Evolutionary conservation across 441 rosid genomes (phyloP).

Genomic region (Raphanus hybrid): DNA sequence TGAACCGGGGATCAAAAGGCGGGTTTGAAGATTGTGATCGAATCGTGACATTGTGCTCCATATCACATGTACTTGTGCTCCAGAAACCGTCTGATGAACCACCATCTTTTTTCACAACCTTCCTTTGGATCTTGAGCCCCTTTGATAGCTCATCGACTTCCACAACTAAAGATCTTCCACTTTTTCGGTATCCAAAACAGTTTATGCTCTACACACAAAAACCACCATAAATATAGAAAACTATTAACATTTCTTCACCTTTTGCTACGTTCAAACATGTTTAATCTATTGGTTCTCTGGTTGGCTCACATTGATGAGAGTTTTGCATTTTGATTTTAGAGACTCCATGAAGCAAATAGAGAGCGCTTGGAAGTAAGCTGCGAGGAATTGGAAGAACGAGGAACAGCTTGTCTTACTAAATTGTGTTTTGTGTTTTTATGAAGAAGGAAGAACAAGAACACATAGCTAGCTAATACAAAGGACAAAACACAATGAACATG

Average conservation of each 20-base stretch:
- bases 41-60: constrained; percentile 45
- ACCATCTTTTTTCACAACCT: constrained; percentile 47
- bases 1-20: constrained; percentile 12
- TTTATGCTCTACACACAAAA: constrained; percentile 29
- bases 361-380: constrained; percentile 36
- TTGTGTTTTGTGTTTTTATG: constrained; percentile 21
- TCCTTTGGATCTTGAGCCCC: constrained; percentile 67
- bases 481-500: constrained; percentile 15
- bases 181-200: constrained; percentile 22
- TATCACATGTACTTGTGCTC: constrained; percentile 62
- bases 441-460: constrained; percentile 29
- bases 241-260: neutral
- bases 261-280: constrained; percentile 11
- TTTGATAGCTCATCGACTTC: constrained; percentile 62
- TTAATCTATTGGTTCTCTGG: constrained; percentile 9
- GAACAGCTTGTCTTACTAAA: constrained; percentile 29
- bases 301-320: constrained; percentile 25
- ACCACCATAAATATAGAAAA: neutral
- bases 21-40: constrained; percentile 25
- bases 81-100: constrained; percentile 56
- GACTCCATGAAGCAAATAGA: constrained; percentile 36
- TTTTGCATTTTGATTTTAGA: constrained; percentile 32
- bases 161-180: constrained; percentile 19
- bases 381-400: constrained; percentile 30
- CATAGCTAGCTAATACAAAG: constrained; percentile 18